These are phyloP conservation scores for Protomyces macrosporus DNA, from an alignment of 1,139 yeast species.

Conservation along the genomic window DNA sequence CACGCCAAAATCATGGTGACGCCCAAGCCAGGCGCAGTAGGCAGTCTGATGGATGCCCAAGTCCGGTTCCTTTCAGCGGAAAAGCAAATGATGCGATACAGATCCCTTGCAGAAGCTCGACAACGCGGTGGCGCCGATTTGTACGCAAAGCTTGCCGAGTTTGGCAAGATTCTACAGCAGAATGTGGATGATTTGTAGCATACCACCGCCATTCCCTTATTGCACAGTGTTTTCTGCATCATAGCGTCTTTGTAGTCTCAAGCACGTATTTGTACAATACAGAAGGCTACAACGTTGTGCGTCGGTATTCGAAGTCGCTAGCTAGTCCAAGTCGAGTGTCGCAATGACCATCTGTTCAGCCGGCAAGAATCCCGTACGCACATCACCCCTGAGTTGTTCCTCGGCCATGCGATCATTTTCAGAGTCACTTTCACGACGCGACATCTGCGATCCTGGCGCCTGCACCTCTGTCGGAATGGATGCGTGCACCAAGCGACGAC, in stretches of 20 bases:
- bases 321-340: too few species aligned
- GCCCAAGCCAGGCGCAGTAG: background rate
- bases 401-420: background rate
- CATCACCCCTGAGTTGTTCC: background rate
- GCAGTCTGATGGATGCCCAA: background rate
- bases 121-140: background rate
- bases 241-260: too few species aligned
- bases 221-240: background rate
- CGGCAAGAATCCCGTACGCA: too few species aligned
- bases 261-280: too few species aligned
- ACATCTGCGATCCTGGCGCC: too few species aligned
- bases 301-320: too few species aligned
- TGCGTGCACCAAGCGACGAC: too few species aligned
- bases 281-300: too few species aligned
- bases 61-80: conserved; percentile 7
- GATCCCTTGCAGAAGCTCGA: background rate
- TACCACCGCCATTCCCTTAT: background rate
- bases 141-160: background rate
- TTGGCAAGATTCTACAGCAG: background rate
- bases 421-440: background rate
- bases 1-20: conserved; percentile 19
- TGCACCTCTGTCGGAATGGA: too few species aligned
- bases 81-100: background rate
- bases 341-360: too few species aligned
- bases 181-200: background rate